Evolutionary conservation across 345 rosid genomes (phyloP).

Genomic region (Eucalyptus erythrocorys): DNA sequence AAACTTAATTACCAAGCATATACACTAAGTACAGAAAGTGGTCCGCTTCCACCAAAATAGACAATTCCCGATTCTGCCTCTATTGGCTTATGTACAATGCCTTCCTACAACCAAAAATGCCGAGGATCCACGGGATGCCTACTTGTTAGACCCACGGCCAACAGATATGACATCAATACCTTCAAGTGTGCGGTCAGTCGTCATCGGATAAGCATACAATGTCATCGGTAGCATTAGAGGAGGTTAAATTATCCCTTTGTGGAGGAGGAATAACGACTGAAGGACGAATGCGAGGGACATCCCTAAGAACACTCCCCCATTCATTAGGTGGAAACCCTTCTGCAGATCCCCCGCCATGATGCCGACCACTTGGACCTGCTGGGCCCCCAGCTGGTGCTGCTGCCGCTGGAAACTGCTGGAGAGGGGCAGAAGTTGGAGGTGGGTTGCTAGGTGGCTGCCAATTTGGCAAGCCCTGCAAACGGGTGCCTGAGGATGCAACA

Average conservation of each 20-base stretch:
- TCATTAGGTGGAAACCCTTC: not conserved
- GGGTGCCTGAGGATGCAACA: not conserved
- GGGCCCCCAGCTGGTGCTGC: not conserved
- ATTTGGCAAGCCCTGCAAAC: not conserved
- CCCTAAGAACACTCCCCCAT: conserved; percentile 1
- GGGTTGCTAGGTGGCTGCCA: not conserved
- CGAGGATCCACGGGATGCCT: not conserved
- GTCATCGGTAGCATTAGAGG: not conserved
- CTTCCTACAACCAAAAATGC: not conserved
- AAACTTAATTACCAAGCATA: not conserved
- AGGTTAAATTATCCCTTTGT: not conserved
- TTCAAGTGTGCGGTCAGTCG: conserved; percentile 1
- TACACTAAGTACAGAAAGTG: not conserved
- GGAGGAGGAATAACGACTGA: not conserved
- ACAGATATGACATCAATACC: not conserved
- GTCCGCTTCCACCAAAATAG: not conserved
- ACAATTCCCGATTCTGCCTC: not conserved
- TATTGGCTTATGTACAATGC: not conserved
- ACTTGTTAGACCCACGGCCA: not conserved
- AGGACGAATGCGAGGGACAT: not conserved
- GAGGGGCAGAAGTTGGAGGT: not conserved
- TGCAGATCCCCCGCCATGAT: not conserved
- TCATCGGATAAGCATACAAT: conserved; percentile 59
- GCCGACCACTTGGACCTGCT: not conserved
- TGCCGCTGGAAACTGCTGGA: not conserved